A percentile compares a stretch with the other conserved stretches of the same genome.
Evolutionary conservation across 2,329 filamentous ascomycete genomes (phyloP).

Genomic region (Kalmusia sp.): DNA sequence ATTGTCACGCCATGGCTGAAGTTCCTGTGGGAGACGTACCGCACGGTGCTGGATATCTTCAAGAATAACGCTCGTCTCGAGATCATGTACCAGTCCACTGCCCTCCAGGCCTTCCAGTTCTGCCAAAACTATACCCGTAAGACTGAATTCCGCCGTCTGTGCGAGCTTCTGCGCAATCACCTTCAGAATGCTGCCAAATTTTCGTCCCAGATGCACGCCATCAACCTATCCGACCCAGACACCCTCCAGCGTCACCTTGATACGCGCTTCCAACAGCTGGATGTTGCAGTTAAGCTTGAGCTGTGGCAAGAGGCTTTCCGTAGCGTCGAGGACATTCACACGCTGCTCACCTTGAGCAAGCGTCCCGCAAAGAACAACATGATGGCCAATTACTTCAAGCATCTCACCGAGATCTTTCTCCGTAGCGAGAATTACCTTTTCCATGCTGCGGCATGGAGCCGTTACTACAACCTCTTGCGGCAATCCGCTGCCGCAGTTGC

Average conservation of each 20-base stretch:
- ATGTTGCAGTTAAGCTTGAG: conserved; percentile 96
- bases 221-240: conserved; percentile 97
- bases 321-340: conserved; percentile 98
- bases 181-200: conserved; percentile 99
- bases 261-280: conserved; percentile 97
- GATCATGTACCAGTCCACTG: conserved; percentile 97
- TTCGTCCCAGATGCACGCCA: conserved; percentile 98
- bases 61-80: conserved; percentile 98
- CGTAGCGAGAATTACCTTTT: conserved; percentile 99
- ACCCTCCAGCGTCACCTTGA: conserved; percentile 97
- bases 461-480: conserved; percentile 95
- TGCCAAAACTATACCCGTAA: conserved; percentile 98
- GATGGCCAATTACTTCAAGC: conserved; percentile 99
- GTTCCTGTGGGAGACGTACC: conserved; percentile 99
- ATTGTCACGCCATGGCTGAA: conserved; percentile 99
- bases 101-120: conserved; percentile 98
- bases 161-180: conserved; percentile 97
- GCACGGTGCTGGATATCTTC: conserved; percentile 96
- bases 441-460: conserved; percentile 96
- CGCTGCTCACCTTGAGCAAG: conserved; percentile 95
- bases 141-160: conserved; percentile 98
- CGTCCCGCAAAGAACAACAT: conserved; percentile 97
- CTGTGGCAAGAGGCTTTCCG: conserved; percentile 99
- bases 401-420: conserved; percentile 96
- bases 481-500: conserved; percentile 86